A percentile compares a stretch with the other conserved stretches of the same genome.
phyloP scores from a whole-genome alignment of 1,139 yeast species.

The Spencermartinsiella ligniputridi region DNA sequence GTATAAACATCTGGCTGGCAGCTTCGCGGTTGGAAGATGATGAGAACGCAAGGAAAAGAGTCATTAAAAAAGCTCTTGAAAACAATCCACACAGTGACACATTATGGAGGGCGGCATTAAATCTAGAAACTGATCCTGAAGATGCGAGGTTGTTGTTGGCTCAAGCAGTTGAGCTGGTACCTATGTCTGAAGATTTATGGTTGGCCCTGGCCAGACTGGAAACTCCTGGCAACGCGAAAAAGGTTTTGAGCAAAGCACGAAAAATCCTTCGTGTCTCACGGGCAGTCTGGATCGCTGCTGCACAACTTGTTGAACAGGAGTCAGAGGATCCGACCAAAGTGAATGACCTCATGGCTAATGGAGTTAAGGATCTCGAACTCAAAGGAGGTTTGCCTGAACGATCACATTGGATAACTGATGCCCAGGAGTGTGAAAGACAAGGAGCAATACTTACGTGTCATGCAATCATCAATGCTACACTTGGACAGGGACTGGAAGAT shows the following conservation, averaged over 20 bases:
- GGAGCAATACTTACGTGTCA: constrained; percentile 33
- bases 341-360: constrained; percentile 46
- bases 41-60: constrained; percentile 44
- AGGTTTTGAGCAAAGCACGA: constrained; percentile 52
- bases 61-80: constrained; percentile 71
- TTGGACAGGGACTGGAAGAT: constrained; percentile 31
- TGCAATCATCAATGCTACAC: constrained; percentile 33
- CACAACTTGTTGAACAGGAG: constrained; percentile 61
- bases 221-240: constrained; percentile 48
- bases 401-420: constrained; percentile 47
- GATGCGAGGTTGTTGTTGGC: constrained; percentile 53
- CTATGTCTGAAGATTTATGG: constrained; percentile 67
- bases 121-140: constrained; percentile 40
- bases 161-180: constrained; percentile 70
- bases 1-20: constrained; percentile 65
- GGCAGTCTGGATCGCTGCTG: constrained; percentile 68
- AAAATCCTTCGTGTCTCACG: constrained; percentile 48
- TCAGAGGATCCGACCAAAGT: constrained; percentile 43
- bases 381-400: constrained; percentile 33
- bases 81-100: constrained; percentile 59
- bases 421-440: constrained; percentile 38
- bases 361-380: constrained; percentile 42
- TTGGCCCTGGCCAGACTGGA: constrained; percentile 43
- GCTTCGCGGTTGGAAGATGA: constrained; percentile 67
- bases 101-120: constrained; percentile 57